These are phyloP conservation scores for Aspergillus pseudoglaucus DNA, from an alignment of 2,329 filamentous ascomycete genomes.

Conservation along the genomic window DNA sequence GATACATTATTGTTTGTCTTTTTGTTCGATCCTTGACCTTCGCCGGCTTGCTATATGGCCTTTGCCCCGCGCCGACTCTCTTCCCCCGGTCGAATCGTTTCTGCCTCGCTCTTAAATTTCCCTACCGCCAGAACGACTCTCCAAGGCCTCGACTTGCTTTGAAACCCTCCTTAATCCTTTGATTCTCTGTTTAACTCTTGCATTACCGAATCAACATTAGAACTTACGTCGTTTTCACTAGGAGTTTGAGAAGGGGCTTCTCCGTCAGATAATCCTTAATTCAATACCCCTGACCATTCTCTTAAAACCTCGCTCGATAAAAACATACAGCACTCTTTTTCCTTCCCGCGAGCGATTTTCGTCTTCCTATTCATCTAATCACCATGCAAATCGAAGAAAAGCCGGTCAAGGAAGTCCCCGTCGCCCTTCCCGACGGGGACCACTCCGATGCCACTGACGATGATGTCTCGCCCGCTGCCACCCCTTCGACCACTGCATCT, in stretches of 20 bases:
- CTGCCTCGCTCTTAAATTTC: constrained; percentile 1
- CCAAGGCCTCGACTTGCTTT: background rate
- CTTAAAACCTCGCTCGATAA: too few species aligned
- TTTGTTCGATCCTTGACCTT: background rate
- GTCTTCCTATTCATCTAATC: background rate
- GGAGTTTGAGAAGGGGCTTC: too few species aligned
- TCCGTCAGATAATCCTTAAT: too few species aligned
- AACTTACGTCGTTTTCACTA: too few species aligned
- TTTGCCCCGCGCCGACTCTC: constrained; percentile 2
- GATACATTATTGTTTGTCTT: background rate
- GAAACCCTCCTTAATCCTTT: too few species aligned
- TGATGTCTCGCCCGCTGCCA: constrained; percentile 12
- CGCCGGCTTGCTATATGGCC: constrained; percentile 1
- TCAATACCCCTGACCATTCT: too few species aligned
- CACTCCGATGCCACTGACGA: constrained; percentile 15
- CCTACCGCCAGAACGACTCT: too few species aligned
- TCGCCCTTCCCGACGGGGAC: constrained; percentile 15
- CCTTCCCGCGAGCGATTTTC: too few species aligned
- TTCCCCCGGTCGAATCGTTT: constrained; percentile 4
- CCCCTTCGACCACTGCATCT: constrained; percentile 28
- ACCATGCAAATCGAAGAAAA: constrained; percentile 17
- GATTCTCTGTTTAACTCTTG: too few species aligned
- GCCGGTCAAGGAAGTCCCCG: constrained; percentile 13
- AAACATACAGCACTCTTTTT: too few species aligned
- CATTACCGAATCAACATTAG: too few species aligned